These are phyloP conservation scores for Eucalyptus cladocalyx DNA, from an alignment of 345 rosid genomes.

Conservation along the genomic window DNA sequence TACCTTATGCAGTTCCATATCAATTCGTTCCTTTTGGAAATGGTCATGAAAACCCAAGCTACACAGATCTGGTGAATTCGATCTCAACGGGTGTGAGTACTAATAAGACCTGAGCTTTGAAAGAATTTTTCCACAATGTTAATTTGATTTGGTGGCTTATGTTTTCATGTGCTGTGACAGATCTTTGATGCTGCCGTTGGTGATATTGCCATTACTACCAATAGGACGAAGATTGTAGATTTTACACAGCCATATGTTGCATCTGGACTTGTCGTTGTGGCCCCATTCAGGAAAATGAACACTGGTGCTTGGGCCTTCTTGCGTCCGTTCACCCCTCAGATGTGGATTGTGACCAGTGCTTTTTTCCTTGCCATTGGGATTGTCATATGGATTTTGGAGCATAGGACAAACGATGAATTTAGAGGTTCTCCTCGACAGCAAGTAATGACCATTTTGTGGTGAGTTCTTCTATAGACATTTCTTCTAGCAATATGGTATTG, in stretches of 20 bases:
- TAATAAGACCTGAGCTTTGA: neutral
- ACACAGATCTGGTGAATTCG: constrained; percentile 52
- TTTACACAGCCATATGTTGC: constrained; percentile 87
- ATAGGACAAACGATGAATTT: constrained; percentile 84
- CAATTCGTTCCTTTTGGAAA: constrained; percentile 66
- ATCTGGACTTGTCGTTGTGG: constrained; percentile 89
- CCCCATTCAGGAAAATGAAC: constrained; percentile 60
- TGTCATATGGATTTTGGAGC: constrained; percentile 94
- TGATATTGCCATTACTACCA: constrained; percentile 80
- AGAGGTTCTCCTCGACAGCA: constrained; percentile 85
- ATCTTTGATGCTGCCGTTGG: constrained; percentile 82
- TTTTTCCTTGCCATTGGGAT: constrained; percentile 68
- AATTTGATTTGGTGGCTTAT: neutral
- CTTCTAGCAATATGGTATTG: neutral
- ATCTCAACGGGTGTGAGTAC: constrained; percentile 78
- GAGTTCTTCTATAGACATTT: constrained; percentile 1
- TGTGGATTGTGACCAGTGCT: constrained; percentile 70
- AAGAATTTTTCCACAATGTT: neutral
- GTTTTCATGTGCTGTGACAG: constrained; percentile 14
- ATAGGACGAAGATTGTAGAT: constrained; percentile 78
- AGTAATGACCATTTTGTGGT: constrained; percentile 76
- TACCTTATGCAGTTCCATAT: constrained; percentile 79
- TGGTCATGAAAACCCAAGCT: constrained; percentile 69
- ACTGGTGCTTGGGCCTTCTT: constrained; percentile 96
- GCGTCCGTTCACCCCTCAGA: constrained; percentile 46